Conservation (phyloP, 805 yeast species). For the Millerozyma miso region DNA sequence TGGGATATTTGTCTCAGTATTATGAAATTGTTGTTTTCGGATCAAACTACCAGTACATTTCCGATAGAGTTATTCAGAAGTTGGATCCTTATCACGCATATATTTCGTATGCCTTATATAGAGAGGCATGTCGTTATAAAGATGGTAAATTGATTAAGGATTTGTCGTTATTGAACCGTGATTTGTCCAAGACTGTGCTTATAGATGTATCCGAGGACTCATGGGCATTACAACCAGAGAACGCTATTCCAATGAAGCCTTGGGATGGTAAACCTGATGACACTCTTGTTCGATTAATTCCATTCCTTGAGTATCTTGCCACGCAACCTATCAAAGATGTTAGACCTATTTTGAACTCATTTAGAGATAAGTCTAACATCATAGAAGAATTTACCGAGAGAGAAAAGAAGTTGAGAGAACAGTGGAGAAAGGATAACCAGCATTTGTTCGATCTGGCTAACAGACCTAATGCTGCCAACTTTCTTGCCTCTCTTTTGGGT, state of each 20-base stretch:
- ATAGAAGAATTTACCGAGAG: constrained; percentile 78
- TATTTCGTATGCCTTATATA: constrained; percentile 78
- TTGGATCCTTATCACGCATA: constrained; percentile 92
- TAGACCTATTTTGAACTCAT: constrained; percentile 79
- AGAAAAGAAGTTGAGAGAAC: constrained; percentile 68
- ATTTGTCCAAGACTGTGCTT: constrained; percentile 71
- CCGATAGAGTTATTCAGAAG: constrained; percentile 79
- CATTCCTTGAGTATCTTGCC: constrained; percentile 91
- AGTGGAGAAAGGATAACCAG: constrained; percentile 56
- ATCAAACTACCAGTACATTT: constrained; percentile 77
- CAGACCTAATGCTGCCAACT: constrained; percentile 43
- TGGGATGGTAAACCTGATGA: constrained; percentile 91
- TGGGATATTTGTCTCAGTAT: constrained; percentile 91
- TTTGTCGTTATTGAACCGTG: constrained; percentile 85
- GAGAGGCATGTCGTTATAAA: constrained; percentile 86
- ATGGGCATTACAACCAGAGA: constrained; percentile 83
- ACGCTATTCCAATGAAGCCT: constrained; percentile 77
- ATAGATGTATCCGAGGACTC: constrained; percentile 75
- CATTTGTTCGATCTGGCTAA: constrained; percentile 26
- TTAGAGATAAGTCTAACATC: constrained; percentile 59
- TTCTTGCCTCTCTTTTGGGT: constrained; percentile 64
- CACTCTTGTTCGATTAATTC: constrained; percentile 72
- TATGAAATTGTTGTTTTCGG: constrained; percentile 93
- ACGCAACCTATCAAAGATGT: constrained; percentile 84
- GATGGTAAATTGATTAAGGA: constrained; percentile 91